Evolutionary conservation across 495 filamentous ascomycete genomes (phyloP), one percentile per base, ranked within the genome.

Genomic region (Penicillium crystallinum): DNA sequence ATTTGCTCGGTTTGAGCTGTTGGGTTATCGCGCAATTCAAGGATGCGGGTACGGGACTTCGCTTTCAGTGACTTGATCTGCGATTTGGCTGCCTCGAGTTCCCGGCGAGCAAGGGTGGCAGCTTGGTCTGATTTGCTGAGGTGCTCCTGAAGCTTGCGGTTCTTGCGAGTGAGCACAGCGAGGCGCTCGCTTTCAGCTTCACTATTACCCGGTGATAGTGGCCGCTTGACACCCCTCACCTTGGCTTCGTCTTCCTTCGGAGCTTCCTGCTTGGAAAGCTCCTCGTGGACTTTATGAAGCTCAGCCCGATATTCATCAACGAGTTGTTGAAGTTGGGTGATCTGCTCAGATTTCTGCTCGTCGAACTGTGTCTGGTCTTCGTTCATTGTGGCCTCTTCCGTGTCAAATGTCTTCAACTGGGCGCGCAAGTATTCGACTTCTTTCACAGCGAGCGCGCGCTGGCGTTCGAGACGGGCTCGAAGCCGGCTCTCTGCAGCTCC

Each of bases 361-460:
- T 97, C 89, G 43, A 87, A 86, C 23, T 70, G 69, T 37, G 76
- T 82, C 14, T 89, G 87, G 6, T 73, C 70, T 2, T 83, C 78
- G 49, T 91, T 83, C 71, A 96, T 86, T 2, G 90, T 92, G 36
- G 79, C 77, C 64, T 97, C 91, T 68, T 97, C 95, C 21, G 83
- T 80, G 54, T 96, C 92, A 50, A 91, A 96, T 0, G 87, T 86
- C 65, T 95, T 95, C 19, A 97, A 73, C 61, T 99, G 93, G 4
- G 88, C 92, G 14, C 95, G 87, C 7, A 99, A 77, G 64, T 92
- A 93, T 55, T 97, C 89, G 6, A 95, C 89, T 64, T 99, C 95
- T 61, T 96, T 96, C 18, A 89, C 69, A 4, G 90, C 90, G 3
- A 97, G 78, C 6, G 81, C 81, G 50, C 88, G 85, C 64, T 97